Conservation (phyloP, 768 basidiomycete genomes). For the Trametes cinnabarina region DNA sequence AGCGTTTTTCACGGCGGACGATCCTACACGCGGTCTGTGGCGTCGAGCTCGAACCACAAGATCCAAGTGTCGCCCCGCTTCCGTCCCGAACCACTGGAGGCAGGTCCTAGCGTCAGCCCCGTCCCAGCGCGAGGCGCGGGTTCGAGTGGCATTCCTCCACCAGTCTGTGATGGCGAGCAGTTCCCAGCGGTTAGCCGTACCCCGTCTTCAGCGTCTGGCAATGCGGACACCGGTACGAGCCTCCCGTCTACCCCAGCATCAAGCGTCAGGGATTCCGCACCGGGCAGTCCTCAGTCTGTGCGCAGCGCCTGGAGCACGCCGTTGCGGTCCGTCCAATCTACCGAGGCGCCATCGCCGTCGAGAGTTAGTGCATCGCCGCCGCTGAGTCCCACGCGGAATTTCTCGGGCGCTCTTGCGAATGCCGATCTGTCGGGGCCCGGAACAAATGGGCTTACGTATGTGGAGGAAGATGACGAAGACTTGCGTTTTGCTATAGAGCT, state of each 20-base stretch:
- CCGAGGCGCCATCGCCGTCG: slow-evolving; percentile 23
- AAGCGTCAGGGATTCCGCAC: slow-evolving; percentile 15
- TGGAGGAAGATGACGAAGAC: slow-evolving; percentile 59
- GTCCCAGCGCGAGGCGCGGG: slow-evolving; percentile 2
- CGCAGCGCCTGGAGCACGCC: slow-evolving; percentile 35
- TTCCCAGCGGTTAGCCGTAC: slow-evolving; percentile 37
- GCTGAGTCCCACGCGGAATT: slow-evolving; percentile 7
- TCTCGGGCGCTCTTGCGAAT: neutral
- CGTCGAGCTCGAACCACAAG: slow-evolving; percentile 47
- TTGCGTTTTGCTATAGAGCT: slow-evolving; percentile 63
- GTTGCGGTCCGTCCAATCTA: slow-evolving; percentile 23
- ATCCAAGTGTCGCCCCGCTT: slow-evolving; percentile 53
- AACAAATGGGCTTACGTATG: neutral
- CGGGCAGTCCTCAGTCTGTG: slow-evolving; percentile 24
- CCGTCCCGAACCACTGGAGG: slow-evolving; percentile 55
- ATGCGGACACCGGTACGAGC: slow-evolving; percentile 10
- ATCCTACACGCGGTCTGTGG: slow-evolving; percentile 30
- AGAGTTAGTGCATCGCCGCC: slow-evolving; percentile 6
- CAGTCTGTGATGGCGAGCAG: slow-evolving; percentile 27
- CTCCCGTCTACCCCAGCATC: slow-evolving; percentile 15
- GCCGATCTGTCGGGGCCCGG: neutral
- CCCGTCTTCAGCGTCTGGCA: slow-evolving; percentile 25
- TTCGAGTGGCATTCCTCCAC: slow-evolving; percentile 11
- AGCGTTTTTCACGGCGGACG: slow-evolving; percentile 23
- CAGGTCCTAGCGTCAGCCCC: slow-evolving; percentile 39